Evolutionary conservation across 345 rosid genomes (phyloP), one percentile per base, ranked within the genome.

Genomic region (Salix purpurea): DNA sequence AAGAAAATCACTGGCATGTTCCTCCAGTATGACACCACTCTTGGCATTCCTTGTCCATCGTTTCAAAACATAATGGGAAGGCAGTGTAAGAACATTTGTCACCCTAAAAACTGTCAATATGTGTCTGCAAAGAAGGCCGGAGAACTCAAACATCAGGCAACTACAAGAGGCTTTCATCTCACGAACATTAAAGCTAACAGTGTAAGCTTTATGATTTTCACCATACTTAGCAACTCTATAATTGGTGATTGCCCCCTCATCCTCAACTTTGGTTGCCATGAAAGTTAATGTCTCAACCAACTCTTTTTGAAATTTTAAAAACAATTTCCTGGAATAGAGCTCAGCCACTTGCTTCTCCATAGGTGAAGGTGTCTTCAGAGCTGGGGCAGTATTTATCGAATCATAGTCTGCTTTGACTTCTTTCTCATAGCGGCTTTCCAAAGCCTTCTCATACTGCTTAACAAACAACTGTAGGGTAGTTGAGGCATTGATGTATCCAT

Each of bases 91-190:
- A 80, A 88, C 85, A 80, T 88, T 88, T 78, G 85, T 88, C 36
- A 88, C 91, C 75, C 90, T 84, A 76, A 88, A 86, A 65, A 88
- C 89, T 37, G 90, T 80, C 82, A 88, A 76, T 54, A 88, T 72
- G 77, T 88, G 91, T 81, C 90, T 88, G 67, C 91, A 88, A 37
- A 86, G 82, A 74, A 88, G 81, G 72, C 91, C 91, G 23, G 91
- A 88, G 81, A 85, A 88, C 76, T 86, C 91, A 82, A 83, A 88
- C 91, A 86, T 88, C 81, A 82, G 90, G 76, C 91, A 88, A 70
- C 87, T 88, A 78, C 91, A 88, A 15, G 73, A 73, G 30, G 90
- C 90, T 81, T 84, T 86, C 91, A 86, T 88, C 83, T 82, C 88
- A 77, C 82, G 67, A 60, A 86, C 81, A 69, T 84, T 82, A 77